These are phyloP conservation scores for Sporisorium iseilematis-ciliati DNA, from an alignment of 1,284 basidiomycete genomes.

Conservation along the genomic window DNA sequence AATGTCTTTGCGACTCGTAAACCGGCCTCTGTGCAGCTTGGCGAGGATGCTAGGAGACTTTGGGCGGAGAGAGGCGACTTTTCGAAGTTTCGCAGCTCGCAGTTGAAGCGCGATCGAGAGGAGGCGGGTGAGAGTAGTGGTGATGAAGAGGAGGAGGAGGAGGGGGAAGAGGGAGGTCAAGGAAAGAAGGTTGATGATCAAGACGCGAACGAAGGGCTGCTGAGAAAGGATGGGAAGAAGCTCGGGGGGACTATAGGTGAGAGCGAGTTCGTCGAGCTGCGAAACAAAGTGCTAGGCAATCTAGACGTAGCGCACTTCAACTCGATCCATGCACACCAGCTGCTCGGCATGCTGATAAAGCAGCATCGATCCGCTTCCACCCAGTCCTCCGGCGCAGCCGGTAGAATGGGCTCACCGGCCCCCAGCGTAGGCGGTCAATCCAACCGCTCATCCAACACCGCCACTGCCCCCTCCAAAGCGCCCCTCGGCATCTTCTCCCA, in stretches of 20 bases:
- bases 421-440: conserved; percentile 29
- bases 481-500: conserved; percentile 39
- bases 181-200: background rate
- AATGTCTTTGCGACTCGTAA: conserved; percentile 26
- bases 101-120: conserved; percentile 8
- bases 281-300: conserved; percentile 47
- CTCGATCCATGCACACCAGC: conserved; percentile 59
- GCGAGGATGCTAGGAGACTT: conserved; percentile 42
- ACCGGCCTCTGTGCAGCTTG: conserved; percentile 16
- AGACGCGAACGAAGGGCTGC: conserved; percentile 6
- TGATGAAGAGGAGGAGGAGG: background rate
- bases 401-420: conserved; percentile 29
- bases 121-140: conserved; percentile 12
- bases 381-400: conserved; percentile 2
- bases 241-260: conserved; percentile 54
- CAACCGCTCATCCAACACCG: conserved; percentile 14
- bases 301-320: conserved; percentile 59
- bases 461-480: conserved; percentile 1
- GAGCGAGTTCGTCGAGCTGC: conserved; percentile 51
- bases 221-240: conserved; percentile 7
- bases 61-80: conserved; percentile 65
- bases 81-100: conserved; percentile 29
- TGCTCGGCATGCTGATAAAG: conserved; percentile 58
- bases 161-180: background rate
- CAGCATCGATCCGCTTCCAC: conserved; percentile 25